Evolutionary conservation across 2,329 filamentous ascomycete genomes (phyloP).

Genomic region (Hymenoscyphus salicellus): DNA sequence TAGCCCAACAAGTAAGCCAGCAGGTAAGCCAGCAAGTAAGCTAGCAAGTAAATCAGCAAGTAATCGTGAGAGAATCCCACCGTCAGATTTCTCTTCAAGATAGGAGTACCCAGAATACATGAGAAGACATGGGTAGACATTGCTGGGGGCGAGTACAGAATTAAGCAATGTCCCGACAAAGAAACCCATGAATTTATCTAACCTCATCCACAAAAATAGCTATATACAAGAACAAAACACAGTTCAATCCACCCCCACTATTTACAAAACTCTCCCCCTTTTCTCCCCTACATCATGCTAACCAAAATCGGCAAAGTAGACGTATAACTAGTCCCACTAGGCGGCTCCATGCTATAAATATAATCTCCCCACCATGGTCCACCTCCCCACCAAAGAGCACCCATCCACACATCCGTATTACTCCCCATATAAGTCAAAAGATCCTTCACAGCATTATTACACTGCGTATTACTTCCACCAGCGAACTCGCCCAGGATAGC

Average conservation of each 20-base stretch:
- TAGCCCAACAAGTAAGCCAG: too few relatives aligned
- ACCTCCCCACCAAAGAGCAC: conserved; percentile 51
- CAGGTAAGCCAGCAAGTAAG: too few relatives aligned
- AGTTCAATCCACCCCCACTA: neutral
- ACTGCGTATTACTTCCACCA: conserved; percentile 49
- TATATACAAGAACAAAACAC: conserved; percentile 1
- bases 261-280: neutral
- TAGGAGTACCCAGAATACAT: too few relatives aligned
- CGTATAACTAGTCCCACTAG: conserved; percentile 39
- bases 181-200: too few relatives aligned
- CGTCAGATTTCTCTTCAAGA: too few relatives aligned
- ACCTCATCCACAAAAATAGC: neutral
- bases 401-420: conserved; percentile 52
- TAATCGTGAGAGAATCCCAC: too few relatives aligned
- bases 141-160: too few relatives aligned
- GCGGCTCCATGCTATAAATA: conserved; percentile 49
- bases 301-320: conserved; percentile 17
- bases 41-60: too few relatives aligned
- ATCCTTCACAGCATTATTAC: conserved; percentile 48
- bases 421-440: conserved; percentile 47
- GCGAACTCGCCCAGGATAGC: conserved; percentile 56
- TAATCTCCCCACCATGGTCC: conserved; percentile 50
- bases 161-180: too few relatives aligned
- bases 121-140: too few relatives aligned
- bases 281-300: neutral